phyloP scores from a whole-genome alignment of 2,329 filamentous ascomycete species.

The Calonectria crousiana region DNA sequence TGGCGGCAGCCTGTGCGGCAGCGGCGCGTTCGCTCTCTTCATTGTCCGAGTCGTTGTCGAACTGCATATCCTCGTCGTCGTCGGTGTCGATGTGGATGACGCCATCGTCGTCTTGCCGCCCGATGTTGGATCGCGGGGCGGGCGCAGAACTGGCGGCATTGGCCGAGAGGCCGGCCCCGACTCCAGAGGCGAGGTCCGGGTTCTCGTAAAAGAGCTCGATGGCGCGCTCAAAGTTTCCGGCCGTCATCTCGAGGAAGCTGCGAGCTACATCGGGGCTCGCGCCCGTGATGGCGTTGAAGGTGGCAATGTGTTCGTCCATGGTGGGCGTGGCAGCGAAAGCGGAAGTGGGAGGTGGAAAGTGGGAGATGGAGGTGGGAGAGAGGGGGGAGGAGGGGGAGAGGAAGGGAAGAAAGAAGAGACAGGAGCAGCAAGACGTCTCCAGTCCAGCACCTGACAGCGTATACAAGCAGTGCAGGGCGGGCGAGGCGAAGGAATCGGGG shows the following conservation, averaged over 20 bases:
- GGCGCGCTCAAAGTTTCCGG: constrained; percentile 85
- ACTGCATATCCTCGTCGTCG: constrained; percentile 57
- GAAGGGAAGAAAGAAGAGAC: not conserved
- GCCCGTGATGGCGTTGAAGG: constrained; percentile 86
- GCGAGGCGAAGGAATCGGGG: not conserved
- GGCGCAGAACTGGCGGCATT: constrained; percentile 44
- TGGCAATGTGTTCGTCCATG: constrained; percentile 81
- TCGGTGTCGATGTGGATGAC: constrained; percentile 70
- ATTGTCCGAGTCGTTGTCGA: constrained; percentile 54
- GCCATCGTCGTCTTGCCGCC: constrained; percentile 52
- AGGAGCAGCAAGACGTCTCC: not conserved
- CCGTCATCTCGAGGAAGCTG: constrained; percentile 87
- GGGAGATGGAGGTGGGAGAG: not conserved
- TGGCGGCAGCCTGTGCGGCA: constrained; percentile 53
- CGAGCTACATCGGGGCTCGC: constrained; percentile 79
- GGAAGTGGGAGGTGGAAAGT: not conserved
- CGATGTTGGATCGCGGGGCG: constrained; percentile 42
- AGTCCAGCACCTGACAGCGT: constrained; percentile 14
- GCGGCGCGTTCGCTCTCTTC: constrained; percentile 56
- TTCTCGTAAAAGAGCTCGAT: constrained; percentile 93
- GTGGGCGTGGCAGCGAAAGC: constrained; percentile 4
- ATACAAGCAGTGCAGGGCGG: not conserved
- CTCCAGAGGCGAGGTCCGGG: constrained; percentile 71
- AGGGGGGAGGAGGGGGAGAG: not conserved
- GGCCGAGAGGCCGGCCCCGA: constrained; percentile 49